Conservation (phyloP, 1,284 basidiomycete genomes). For the Sanghuangporus weigelae region DNA sequence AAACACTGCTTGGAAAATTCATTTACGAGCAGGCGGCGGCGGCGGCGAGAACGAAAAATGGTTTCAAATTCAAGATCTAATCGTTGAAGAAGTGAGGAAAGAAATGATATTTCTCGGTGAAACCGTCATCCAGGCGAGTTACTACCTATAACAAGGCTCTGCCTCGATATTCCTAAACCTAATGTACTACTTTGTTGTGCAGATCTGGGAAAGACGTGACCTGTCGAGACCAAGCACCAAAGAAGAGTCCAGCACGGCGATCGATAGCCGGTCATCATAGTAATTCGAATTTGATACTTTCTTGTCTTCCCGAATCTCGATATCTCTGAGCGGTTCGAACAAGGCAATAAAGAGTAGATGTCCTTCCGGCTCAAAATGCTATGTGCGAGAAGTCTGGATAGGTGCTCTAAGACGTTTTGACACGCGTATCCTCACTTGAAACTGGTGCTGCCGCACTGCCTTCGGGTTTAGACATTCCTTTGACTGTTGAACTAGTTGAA, state of each 20-base stretch:
- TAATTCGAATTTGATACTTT: background rate
- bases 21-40: conserved; percentile 74
- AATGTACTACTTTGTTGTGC: conserved; percentile 3
- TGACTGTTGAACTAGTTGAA: background rate
- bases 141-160: background rate
- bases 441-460: background rate
- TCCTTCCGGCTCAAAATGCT: background rate
- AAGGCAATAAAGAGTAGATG: background rate
- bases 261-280: conserved; percentile 3
- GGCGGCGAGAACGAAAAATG: conserved; percentile 87
- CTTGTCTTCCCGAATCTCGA: background rate
- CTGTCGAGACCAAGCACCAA: conserved; percentile 25
- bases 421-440: background rate
- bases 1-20: conserved; percentile 88
- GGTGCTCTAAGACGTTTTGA: background rate
- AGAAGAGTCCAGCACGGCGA: conserved; percentile 18
- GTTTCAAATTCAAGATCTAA: conserved; percentile 96
- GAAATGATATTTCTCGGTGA: conserved; percentile 99
- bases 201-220: conserved; percentile 67
- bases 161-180: conserved; percentile 14
- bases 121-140: conserved; percentile 82
- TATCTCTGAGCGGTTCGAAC: background rate
- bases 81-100: conserved; percentile 91
- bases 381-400: background rate
- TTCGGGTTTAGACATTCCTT: background rate